Percentiles rank a stretch among this genome's conserved stretches.
Evolutionary conservation across 2,329 filamentous ascomycete genomes (phyloP).

Genomic region (Pseudovirgaria hyperparasitica): DNA sequence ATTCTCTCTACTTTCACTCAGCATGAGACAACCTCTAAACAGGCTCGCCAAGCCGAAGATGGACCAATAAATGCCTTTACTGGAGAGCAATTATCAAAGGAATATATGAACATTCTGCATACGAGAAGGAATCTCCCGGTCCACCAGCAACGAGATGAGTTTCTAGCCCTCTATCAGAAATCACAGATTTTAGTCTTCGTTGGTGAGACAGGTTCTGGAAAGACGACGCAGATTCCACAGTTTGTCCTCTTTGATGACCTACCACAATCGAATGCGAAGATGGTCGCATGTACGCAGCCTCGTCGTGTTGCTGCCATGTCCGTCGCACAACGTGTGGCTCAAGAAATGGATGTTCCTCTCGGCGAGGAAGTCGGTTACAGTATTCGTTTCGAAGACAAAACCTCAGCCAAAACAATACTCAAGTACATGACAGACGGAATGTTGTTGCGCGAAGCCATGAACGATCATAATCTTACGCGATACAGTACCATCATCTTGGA

Average conservation of each 20-base stretch:
- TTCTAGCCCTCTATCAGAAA: constrained; percentile 82
- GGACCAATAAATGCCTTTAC: constrained; percentile 79
- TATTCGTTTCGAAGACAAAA: constrained; percentile 94
- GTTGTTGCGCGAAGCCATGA: constrained; percentile 86
- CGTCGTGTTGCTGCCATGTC: constrained; percentile 96
- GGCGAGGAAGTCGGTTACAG: constrained; percentile 94
- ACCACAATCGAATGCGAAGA: constrained; percentile 71
- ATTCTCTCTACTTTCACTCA: constrained; percentile 48
- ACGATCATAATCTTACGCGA: constrained; percentile 76
- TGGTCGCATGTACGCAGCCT: constrained; percentile 94
- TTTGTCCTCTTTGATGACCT: constrained; percentile 97
- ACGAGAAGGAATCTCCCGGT: constrained; percentile 77
- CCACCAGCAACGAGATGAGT: constrained; percentile 85
- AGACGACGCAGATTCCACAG: constrained; percentile 97
- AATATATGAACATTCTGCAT: constrained; percentile 85
- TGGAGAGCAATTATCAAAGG: constrained; percentile 57
- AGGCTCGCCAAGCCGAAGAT: constrained; percentile 66
- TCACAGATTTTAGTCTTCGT: constrained; percentile 97
- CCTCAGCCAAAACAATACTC: constrained; percentile 75
- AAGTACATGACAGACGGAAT: constrained; percentile 99
- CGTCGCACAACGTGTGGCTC: constrained; percentile 89
- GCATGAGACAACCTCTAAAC: constrained; percentile 65
- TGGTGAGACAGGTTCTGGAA: constrained; percentile 97
- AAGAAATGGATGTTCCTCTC: constrained; percentile 84
- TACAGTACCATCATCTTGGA: constrained; percentile 98